Evolutionary conservation across 2,329 filamentous ascomycete species (phyloP).

Genomic region (Amesomyces nigricolor): DNA sequence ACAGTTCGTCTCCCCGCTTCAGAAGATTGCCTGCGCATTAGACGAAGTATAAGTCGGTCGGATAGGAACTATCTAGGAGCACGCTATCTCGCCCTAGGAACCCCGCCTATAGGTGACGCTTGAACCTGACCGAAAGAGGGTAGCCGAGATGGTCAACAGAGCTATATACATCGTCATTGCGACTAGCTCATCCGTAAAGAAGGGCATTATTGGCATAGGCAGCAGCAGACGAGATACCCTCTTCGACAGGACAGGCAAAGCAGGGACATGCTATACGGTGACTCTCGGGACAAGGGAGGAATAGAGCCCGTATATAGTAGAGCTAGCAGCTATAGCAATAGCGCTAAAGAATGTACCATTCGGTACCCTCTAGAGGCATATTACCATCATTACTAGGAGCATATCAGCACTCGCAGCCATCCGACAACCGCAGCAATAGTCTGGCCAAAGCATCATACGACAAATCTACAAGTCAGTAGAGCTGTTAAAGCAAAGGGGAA

Average conservation of each 20-base stretch:
- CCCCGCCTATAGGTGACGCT: slow-evolving; percentile 3
- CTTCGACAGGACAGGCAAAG: slow-evolving; percentile 6
- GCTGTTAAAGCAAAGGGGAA: slow-evolving; percentile 5
- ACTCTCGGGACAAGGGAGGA: slow-evolving; percentile 11
- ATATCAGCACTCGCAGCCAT: slow-evolving; percentile 9
- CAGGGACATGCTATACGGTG: slow-evolving; percentile 4
- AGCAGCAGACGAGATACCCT: slow-evolving; percentile 6
- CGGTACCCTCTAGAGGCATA: background rate
- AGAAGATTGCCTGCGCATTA: slow-evolving; percentile 11
- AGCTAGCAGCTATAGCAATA: too few relatives aligned
- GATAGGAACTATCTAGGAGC: slow-evolving; percentile 11
- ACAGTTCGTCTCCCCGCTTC: slow-evolving; percentile 14
- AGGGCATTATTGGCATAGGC: slow-evolving; percentile 11
- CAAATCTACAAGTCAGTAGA: slow-evolving; percentile 8
- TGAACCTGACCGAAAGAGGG: background rate
- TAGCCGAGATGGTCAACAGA: slow-evolving; percentile 6
- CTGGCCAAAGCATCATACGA: slow-evolving; percentile 10
- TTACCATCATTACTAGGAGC: slow-evolving; percentile 9
- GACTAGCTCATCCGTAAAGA: slow-evolving; percentile 11
- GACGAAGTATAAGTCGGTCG: slow-evolving; percentile 3
- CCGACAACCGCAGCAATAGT: background rate
- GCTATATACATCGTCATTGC: slow-evolving; percentile 9
- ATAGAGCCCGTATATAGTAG: too few relatives aligned
- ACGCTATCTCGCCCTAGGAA: slow-evolving; percentile 10
- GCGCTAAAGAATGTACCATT: too few relatives aligned